Evolutionary conservation across 2,329 filamentous ascomycete species (phyloP).

Genomic region (Beauveria medogensis): DNA sequence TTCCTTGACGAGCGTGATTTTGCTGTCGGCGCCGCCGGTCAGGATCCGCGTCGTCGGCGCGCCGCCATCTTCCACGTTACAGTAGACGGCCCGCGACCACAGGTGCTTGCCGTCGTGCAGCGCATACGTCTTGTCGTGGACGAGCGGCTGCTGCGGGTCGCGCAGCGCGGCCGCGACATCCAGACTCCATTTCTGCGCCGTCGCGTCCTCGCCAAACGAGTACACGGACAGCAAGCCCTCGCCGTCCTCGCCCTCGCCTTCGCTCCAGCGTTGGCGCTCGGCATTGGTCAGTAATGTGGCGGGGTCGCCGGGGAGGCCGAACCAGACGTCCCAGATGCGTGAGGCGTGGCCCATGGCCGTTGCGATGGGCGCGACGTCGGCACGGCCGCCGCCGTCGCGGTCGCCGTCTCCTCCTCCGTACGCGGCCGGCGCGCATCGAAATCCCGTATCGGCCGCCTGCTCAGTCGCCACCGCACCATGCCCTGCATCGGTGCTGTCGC

Average conservation of each 20-base stretch:
- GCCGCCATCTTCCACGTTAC: constrained; percentile 17
- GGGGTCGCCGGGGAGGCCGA: constrained; percentile 33
- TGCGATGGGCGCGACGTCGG: constrained; percentile 44
- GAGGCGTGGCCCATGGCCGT: constrained; percentile 79
- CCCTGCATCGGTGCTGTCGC: too few species aligned
- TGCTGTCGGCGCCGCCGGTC: constrained; percentile 82
- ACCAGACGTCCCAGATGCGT: constrained; percentile 80
- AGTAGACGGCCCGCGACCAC: constrained; percentile 59
- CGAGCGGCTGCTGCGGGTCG: constrained; percentile 25
- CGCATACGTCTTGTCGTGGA: constrained; percentile 46
- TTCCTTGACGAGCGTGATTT: constrained; percentile 42
- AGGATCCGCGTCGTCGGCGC: constrained; percentile 39
- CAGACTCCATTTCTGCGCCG: constrained; percentile 65
- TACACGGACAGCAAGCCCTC: constrained; percentile 43
- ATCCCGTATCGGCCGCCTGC: constrained; percentile 49
- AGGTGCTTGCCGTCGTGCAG: constrained; percentile 84
- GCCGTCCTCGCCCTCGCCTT: background rate
- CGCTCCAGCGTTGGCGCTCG: background rate
- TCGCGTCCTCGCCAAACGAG: constrained; percentile 81
- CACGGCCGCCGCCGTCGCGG: constrained; percentile 4
- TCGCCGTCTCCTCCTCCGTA: constrained; percentile 18
- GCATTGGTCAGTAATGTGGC: background rate
- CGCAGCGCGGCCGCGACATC: constrained; percentile 8
- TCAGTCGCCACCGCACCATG: constrained; percentile 11
- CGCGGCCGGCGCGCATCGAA: constrained; percentile 31